Evolutionary conservation across 495 filamentous ascomycete genomes (phyloP), one percentile per base, ranked within the genome.

Genomic region (Xylaria curta): DNA sequence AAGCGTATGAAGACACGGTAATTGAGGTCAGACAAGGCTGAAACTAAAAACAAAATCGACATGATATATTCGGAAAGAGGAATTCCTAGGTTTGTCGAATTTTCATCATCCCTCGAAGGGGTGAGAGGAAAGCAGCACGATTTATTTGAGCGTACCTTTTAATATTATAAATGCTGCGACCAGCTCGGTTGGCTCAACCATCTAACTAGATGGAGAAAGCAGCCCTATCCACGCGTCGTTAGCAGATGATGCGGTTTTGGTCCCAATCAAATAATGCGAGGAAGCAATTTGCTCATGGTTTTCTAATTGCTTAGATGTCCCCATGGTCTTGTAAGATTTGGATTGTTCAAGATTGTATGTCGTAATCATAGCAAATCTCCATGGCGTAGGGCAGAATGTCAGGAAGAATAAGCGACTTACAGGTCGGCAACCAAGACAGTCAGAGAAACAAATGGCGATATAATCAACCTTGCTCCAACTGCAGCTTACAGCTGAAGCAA

Each of bases 1-100:
- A 77, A 80, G 73, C 65, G 75, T 72, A 53, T 78, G 76, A 73
- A 71, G 76, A 75, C 49, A 69, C 59, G 68, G 67, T 44, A 64
- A 72, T 53, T 78, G 62, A 72, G 70, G 86, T 97, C 94, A 97
- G 94, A 97, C 94, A 97, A 97, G 94, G 94, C 94, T 97, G 94
- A 97, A 97, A 97, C 94, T 92, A 87, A 89, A 87, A 89, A 93
- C 90, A 89, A 87, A 87, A 87, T 97, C 94, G 86, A 95, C 93
- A 97, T 91, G 78, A 79, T 90, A 81, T 89, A 84, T 97, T 97
- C 90, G 88, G 94, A 87, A 92, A 91, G 94, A 97, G 94, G 94
- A 97, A 97, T 97, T 93, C 94, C 93, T 94, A 89, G 91, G 77
- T 78, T 89, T 89, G 73, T 79, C 85, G 91, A 40, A 90, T 94